Evolutionary conservation across 2,329 filamentous ascomycete genomes (phyloP).

Genomic region (Botryosphaeria agaves): DNA sequence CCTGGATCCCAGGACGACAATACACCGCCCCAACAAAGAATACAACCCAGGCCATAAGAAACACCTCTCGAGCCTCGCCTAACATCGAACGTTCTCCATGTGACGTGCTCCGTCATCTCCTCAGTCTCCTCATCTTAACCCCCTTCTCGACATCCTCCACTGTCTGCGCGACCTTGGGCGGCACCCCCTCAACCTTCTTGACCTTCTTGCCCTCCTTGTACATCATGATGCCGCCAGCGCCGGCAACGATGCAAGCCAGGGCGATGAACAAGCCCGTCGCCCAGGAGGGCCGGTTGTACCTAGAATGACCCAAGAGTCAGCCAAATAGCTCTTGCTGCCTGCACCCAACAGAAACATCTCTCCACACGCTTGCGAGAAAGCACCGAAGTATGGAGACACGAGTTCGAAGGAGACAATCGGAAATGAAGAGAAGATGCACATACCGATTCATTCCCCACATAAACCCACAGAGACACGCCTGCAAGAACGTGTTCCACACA

Average conservation of each 20-base stretch:
- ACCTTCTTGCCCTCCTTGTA: slow-evolving; percentile 52
- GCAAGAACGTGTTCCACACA: slow-evolving; percentile 62
- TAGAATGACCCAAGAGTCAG: not conserved
- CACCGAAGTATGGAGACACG: not conserved
- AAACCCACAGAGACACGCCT: slow-evolving; percentile 53
- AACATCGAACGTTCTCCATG: no score
- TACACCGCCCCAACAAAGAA: no score
- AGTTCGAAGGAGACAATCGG: not conserved
- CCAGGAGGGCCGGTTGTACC: slow-evolving; percentile 59
- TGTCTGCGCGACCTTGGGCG: not conserved
- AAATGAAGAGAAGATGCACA: not conserved
- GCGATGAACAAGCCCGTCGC: slow-evolving; percentile 64
- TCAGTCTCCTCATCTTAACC: not conserved
- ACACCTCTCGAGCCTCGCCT: no score
- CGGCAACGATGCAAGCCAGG: slow-evolving; percentile 53
- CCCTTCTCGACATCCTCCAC: slow-evolving; percentile 1
- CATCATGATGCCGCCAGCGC: slow-evolving; percentile 49
- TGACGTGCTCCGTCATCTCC: no score
- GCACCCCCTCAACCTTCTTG: slow-evolving; percentile 49
- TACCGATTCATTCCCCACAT: slow-evolving; percentile 65
- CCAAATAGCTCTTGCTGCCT: no score
- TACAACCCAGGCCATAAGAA: no score
- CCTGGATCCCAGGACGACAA: no score
- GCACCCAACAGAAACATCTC: no score
- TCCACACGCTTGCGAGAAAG: no score